Conservation (phyloP, 306 rosid species). For the Fragaria vesca region DNA sequence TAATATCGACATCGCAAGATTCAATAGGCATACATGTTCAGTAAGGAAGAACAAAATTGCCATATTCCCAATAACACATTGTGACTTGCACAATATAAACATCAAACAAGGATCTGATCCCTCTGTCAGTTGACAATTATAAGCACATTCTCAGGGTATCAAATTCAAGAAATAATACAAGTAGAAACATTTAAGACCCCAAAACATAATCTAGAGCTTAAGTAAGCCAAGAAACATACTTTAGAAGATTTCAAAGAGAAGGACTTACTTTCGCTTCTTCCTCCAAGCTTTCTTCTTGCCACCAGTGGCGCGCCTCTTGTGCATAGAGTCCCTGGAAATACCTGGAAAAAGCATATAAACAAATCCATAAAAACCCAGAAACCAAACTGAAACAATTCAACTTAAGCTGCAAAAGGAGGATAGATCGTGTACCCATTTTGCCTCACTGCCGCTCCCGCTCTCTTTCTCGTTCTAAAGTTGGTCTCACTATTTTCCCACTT, state of each 20-base stretch:
- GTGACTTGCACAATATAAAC: background rate
- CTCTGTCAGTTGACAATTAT: background rate
- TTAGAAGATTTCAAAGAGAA: background rate
- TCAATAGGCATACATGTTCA: background rate
- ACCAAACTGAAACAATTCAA: background rate
- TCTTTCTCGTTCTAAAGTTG: no score
- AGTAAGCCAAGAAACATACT: background rate
- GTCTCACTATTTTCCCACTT: background rate
- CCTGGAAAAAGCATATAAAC: conserved; percentile 8
- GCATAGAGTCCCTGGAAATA: conserved; percentile 50
- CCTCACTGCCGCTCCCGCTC: no score
- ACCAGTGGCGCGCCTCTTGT: conserved; percentile 53
- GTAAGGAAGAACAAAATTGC: background rate
- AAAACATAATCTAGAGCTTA: background rate
- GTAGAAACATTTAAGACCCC: background rate
- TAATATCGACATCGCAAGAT: background rate
- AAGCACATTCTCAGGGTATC: background rate
- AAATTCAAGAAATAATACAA: background rate
- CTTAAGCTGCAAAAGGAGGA: background rate
- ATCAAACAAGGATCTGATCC: background rate
- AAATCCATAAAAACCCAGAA: background rate
- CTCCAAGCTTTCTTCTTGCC: conserved; percentile 56
- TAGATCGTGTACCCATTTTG: background rate
- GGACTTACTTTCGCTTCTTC: conserved; percentile 44
- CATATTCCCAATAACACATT: background rate